phyloP scores from a whole-genome alignment of 176 grass and related monocot species.

The Musa troglodytarum region DNA sequence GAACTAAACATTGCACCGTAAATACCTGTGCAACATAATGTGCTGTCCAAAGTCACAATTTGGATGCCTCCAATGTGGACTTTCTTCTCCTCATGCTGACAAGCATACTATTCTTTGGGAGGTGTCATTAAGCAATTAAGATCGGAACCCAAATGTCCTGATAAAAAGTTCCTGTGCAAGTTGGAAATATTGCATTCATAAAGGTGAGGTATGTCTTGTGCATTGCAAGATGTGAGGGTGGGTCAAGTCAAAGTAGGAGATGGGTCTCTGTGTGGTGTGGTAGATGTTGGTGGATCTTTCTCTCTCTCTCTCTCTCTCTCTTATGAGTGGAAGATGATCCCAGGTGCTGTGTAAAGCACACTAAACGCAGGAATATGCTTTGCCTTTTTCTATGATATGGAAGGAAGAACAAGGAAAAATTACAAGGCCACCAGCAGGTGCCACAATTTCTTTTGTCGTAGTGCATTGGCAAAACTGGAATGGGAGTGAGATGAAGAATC shows the following conservation, averaged over 20 bases:
- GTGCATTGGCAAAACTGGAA: no score
- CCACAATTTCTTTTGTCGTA: no score
- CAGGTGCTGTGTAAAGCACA: not conserved
- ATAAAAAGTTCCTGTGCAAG: no score
- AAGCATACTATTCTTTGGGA: not conserved
- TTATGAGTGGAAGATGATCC: not conserved
- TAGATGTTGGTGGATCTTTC: not conserved
- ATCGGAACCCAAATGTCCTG: not conserved
- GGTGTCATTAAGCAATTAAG: not conserved
- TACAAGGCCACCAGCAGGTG: no score
- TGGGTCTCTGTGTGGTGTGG: not conserved
- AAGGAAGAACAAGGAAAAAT: not conserved
- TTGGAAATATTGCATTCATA: no score
- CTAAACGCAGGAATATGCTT: not conserved
- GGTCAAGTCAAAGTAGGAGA: not conserved
- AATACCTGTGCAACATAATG: not conserved
- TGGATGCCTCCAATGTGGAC: not conserved
- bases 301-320: not conserved
- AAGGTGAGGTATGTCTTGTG: not conserved
- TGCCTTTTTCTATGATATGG: not conserved
- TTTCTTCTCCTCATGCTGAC: not conserved
- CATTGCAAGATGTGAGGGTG: not conserved
- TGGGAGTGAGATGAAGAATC: no score
- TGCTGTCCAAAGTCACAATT: not conserved
- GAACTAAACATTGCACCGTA: not conserved